Evolutionary conservation across 2,329 filamentous ascomycete genomes (phyloP), one percentile per base, ranked within the genome.

Genomic region (Aspergillus sp.): DNA sequence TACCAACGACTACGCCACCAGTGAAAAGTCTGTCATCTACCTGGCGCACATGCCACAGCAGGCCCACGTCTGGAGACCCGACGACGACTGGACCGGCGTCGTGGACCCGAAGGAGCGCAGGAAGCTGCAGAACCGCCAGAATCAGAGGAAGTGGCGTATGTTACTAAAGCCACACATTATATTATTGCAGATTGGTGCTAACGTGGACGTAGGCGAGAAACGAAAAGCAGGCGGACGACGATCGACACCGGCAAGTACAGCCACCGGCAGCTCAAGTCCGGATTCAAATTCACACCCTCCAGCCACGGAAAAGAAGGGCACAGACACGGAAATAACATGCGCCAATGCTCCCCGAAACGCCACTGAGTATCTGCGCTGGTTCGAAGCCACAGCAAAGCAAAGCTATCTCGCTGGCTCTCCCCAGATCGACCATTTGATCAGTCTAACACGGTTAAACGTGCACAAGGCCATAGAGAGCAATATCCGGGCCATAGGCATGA

Each of bases 391-490:
- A 36, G 41, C 43, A 5, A 39, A 20, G 3, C 30, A 48, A 2
- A 48, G 42, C 38, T 62, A 51, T 15, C 38, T 54, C 0, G 13
- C 20, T 20, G 48, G 54, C 11, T 48, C 53, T 0, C 60, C 55
- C 0, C 41, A 24, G 2, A 30, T 42, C 11, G 60, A 62, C 3
- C 58, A 73, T 38, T 62, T 75, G 4, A 57, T 75, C n/a, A 66
- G 63, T 2, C 62, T 75, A 13, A 67, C 68, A 7, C 70, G 71
- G 24, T 63, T 72, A 18, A 75, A 75, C 24, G 71, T 75, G 12
- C 73, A 72, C 57, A 69, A 71, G 5, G 72, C 69, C 5, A 66
- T 74, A 39, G 56, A 55, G 3, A 52, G 64, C 3, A 75, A 73
- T 44, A 60, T 71, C 43, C 51, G 54, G 8, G n/a, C 70, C 2